phyloP scores from a whole-genome alignment of 768 basidiomycete species.

The Pisolithus microcarpus region DNA sequence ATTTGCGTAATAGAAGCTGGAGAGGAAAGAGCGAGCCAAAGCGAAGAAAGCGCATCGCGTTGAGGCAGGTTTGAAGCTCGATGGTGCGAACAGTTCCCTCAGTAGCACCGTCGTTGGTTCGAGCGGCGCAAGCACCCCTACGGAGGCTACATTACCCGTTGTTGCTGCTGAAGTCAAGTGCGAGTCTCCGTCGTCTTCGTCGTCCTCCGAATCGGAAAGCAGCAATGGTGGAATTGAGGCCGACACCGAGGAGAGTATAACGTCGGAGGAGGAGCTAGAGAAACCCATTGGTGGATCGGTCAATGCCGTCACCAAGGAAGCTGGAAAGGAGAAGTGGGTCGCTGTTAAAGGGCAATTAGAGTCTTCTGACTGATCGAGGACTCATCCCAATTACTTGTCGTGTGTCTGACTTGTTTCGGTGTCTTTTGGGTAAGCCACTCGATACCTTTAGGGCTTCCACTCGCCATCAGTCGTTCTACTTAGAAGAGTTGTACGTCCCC shows the following conservation, averaged over 20 bases:
- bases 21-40: slow-evolving; percentile 52
- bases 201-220: slow-evolving; percentile 53
- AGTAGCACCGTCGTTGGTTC: not conserved
- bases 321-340: slow-evolving; percentile 67
- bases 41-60: slow-evolving; percentile 40
- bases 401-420: not conserved
- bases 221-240: slow-evolving; percentile 58
- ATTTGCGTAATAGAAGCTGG: slow-evolving; percentile 36
- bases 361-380: not conserved
- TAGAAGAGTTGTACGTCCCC: not conserved
- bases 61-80: slow-evolving; percentile 26
- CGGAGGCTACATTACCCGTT: slow-evolving; percentile 16
- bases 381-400: not conserved
- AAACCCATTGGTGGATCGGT: slow-evolving; percentile 26
- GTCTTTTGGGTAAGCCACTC: not conserved
- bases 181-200: slow-evolving; percentile 28
- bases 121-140: slow-evolving; percentile 2
- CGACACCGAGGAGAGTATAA: slow-evolving; percentile 69
- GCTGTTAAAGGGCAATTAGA: slow-evolving; percentile 51
- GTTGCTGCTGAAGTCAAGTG: slow-evolving; percentile 24
- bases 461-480: not conserved
- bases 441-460: not conserved
- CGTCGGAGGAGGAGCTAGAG: slow-evolving; percentile 61
- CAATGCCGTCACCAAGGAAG: slow-evolving; percentile 19
- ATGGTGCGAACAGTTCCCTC: slow-evolving; percentile 9